Evolutionary conservation across 768 basidiomycete species (phyloP).

Genomic region (Mycena metata): DNA sequence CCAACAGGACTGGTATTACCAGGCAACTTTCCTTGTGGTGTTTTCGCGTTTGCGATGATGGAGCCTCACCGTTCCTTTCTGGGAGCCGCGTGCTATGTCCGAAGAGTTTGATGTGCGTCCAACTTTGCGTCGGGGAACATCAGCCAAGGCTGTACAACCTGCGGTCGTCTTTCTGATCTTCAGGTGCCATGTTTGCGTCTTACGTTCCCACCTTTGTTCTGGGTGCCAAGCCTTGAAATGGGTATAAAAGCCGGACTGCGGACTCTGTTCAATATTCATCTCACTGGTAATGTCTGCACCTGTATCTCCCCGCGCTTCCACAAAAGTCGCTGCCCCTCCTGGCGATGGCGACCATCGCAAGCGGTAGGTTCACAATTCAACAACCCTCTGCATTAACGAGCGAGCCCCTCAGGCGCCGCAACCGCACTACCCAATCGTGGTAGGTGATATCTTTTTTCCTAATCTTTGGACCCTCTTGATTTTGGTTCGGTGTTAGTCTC

Average conservation of each 20-base stretch:
- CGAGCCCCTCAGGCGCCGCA: slow-evolving; percentile 22
- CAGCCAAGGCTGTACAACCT: slow-evolving; percentile 23
- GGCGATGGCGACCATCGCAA: slow-evolving; percentile 32
- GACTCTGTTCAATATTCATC: neutral
- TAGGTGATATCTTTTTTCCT: too few relatives aligned
- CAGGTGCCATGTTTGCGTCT: neutral
- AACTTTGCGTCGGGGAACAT: slow-evolving; percentile 28
- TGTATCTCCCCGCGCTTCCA: slow-evolving; percentile 13
- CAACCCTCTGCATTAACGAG: neutral
- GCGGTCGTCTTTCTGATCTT: slow-evolving; percentile 11
- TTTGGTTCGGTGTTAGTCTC: too few relatives aligned
- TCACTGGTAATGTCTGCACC: slow-evolving; percentile 25
- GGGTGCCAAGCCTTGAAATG: slow-evolving; percentile 22
- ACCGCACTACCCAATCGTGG: slow-evolving; percentile 34
- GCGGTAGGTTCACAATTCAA: slow-evolving; percentile 6
- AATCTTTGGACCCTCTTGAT: too few relatives aligned
- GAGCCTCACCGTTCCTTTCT: neutral
- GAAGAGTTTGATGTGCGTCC: neutral
- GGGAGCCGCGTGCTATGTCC: slow-evolving; percentile 3
- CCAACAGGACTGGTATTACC: too few relatives aligned
- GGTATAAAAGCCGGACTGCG: slow-evolving; percentile 15
- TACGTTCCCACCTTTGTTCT: slow-evolving; percentile 1
- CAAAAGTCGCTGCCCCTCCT: slow-evolving; percentile 6
- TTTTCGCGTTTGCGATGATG: neutral
- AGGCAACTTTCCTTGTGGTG: too few relatives aligned